These are phyloP conservation scores for Xylona heveae DNA, from an alignment of 495 filamentous ascomycete genomes.

Conservation along the genomic window DNA sequence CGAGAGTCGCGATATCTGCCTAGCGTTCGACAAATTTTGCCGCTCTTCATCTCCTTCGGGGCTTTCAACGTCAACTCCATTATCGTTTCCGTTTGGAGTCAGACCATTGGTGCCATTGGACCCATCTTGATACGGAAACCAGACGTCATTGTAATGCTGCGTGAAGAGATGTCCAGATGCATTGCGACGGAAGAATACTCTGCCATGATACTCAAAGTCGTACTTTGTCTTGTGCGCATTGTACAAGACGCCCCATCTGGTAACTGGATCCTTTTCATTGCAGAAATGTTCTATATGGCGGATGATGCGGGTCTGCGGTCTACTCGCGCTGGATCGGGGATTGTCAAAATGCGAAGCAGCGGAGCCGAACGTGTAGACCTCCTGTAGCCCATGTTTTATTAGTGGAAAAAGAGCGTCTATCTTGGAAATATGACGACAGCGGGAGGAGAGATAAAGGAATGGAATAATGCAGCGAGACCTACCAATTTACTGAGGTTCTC, in stretches of 20 bases:
- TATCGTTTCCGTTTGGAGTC: too few relatives aligned
- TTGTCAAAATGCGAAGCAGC: slow-evolving; percentile 5
- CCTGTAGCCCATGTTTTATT: neutral
- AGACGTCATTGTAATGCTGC: slow-evolving; percentile 63
- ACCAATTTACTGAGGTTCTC: too few relatives aligned
- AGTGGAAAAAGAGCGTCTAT: neutral
- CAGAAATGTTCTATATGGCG: slow-evolving; percentile 72
- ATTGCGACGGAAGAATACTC: slow-evolving; percentile 44
- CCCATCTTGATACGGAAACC: slow-evolving; percentile 62
- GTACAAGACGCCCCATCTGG: slow-evolving; percentile 51
- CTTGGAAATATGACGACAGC: too few relatives aligned
- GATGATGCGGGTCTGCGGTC: slow-evolving; percentile 24
- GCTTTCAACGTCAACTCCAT: too few relatives aligned
- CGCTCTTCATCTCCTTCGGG: too few relatives aligned
- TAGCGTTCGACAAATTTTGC: too few relatives aligned
- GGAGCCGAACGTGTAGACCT: slow-evolving; percentile 4
- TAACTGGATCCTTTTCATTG: slow-evolving; percentile 55
- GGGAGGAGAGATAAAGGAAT: neutral
- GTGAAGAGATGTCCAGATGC: slow-evolving; percentile 49
- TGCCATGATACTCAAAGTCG: slow-evolving; percentile 39
- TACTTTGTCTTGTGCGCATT: slow-evolving; percentile 26
- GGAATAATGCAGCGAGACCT: too few relatives aligned
- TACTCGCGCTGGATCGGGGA: neutral
- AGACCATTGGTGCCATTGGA: too few relatives aligned
- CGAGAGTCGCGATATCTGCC: too few relatives aligned